Base-by-base conservation (phyloP, 2,329 filamentous ascomycete genomes). In the Colletotrichum australisinense region DNA sequence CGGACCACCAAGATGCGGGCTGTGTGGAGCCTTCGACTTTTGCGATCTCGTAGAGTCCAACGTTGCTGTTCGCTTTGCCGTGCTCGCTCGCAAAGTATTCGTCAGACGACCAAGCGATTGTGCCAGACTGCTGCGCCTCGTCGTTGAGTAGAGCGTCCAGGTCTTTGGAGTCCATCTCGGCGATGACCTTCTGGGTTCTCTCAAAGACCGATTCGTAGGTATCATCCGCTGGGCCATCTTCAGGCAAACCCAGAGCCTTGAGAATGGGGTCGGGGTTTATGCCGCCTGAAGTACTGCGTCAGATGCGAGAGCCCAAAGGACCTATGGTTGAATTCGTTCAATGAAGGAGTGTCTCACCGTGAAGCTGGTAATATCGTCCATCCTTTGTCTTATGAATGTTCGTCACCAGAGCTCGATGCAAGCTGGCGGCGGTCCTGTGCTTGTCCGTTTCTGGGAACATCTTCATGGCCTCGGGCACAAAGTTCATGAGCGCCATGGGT, bases 1-100 rank as follows among this genome's bases (percentile, higher is more conserved):
- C 77, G 4, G 82, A 81, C 86, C 86, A 88, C 85, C 85, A 87
- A 55, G 79, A 76, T 0, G 82, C 76, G 1, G 78, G 73, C 52
- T 83, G 82, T 1, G 78, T 75, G 0, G 74, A 63, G 14, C 53
- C 11, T 2, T 67, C n/a, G 1, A 80, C 73, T 2, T 78, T 74
- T 19, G 77, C 74, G 30, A 77, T 57, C 62, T 77, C 77, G n/a
- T 74, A 79, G 6, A 79, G 76, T 1, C 76, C 75, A 8, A 73
- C 69, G 16, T 72, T 69, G 14, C 52, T 72, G 67, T 75, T 78
- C 14, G 73, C 73, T 19, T 76, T 72, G 14, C 79, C 79, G 9
- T 81, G 79, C 59, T 78, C 74, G 56, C 77, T 80, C 4, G 73
- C 69, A 2, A 76, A 72, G 67, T 76, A 81, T 72, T 79, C 76